A percentile compares a stretch with the other conserved stretches of the same genome.
Evolutionary conservation across 163 green algal species (phyloP).

Genomic region (Prototheca cutis): DNA sequence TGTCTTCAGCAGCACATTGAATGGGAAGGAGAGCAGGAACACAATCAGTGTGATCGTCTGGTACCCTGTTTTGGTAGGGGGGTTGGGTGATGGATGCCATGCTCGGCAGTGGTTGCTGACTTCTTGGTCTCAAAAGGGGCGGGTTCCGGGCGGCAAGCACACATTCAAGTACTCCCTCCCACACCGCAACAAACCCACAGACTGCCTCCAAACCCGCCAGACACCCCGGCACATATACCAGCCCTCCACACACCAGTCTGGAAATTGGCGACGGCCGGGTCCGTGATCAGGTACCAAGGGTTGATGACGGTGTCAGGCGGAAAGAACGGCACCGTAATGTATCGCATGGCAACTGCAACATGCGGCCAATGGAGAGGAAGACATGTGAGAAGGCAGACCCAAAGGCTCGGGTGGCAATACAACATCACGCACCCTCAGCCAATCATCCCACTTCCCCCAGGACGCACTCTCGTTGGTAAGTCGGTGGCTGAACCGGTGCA

Average conservation of each 20-base stretch:
- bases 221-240: no score
- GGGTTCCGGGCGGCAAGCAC: no score
- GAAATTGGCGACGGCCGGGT: constrained; percentile 42
- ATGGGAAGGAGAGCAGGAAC: constrained; percentile 20
- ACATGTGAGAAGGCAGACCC: no score
- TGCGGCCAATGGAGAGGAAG: no score
- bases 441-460: neutral
- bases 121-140: no score
- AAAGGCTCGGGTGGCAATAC: neutral
- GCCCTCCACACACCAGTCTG: constrained; percentile 28
- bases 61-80: constrained; percentile 13
- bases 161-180: no score
- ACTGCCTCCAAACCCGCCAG: no score
- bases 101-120: no score
- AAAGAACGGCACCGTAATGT: no score
- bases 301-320: constrained; percentile 34
- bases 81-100: no score
- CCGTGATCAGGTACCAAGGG: constrained; percentile 48
- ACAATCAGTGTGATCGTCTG: constrained; percentile 15
- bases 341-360: no score
- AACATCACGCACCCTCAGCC: neutral
- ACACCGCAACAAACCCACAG: no score
- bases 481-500: constrained; percentile 47
- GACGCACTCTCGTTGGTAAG: constrained; percentile 45
- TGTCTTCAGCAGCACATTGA: constrained; percentile 45